These are phyloP conservation scores for Ascosphaera acerosa DNA, from an alignment of 2,329 filamentous ascomycete species.

Conservation along the genomic window DNA sequence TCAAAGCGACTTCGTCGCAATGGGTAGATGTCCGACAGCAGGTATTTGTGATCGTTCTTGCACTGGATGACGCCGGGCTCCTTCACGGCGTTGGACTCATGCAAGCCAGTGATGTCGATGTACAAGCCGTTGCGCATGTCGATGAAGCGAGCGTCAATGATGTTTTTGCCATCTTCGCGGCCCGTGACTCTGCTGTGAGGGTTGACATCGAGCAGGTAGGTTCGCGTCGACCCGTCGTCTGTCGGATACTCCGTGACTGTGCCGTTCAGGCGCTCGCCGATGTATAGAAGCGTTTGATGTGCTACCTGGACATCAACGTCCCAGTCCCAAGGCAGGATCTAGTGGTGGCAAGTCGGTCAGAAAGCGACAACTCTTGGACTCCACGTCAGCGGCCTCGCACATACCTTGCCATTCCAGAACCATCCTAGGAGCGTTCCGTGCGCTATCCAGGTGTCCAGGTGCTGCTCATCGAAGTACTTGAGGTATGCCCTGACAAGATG, in stretches of 20 bases:
- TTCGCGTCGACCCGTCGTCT: conserved; percentile 20
- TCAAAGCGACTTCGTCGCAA: conserved; percentile 51
- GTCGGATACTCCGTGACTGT: conserved; percentile 29
- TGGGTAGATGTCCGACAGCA: conserved; percentile 46
- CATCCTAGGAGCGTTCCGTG: conserved; percentile 65
- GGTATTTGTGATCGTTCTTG: conserved; percentile 56
- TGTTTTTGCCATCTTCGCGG: conserved; percentile 43
- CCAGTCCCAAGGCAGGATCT: conserved; percentile 62
- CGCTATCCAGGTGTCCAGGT: conserved; percentile 62
- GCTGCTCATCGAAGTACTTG: conserved; percentile 33
- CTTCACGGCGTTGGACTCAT: conserved; percentile 34
- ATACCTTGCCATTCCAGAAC: conserved; percentile 58
- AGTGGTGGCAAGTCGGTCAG: conserved; percentile 4
- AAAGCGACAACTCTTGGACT: conserved; percentile 1
- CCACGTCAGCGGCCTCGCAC: conserved; percentile 1
- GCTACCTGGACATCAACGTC: conserved; percentile 64
- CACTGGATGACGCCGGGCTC: conserved; percentile 46
- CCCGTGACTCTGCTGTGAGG: conserved; percentile 37
- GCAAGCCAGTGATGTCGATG: conserved; percentile 58
- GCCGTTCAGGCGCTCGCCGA: conserved; percentile 42
- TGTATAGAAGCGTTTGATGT: conserved; percentile 35
- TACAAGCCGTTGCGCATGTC: conserved; percentile 51
- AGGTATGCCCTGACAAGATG: conserved; percentile 54
- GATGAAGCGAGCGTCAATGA: conserved; percentile 70
- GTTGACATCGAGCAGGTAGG: conserved; percentile 55